Evolutionary conservation across 78 protist species (phyloP), one percentile per base, ranked within the genome.

Genomic region (Dictyostelium brefeldianum): DNA sequence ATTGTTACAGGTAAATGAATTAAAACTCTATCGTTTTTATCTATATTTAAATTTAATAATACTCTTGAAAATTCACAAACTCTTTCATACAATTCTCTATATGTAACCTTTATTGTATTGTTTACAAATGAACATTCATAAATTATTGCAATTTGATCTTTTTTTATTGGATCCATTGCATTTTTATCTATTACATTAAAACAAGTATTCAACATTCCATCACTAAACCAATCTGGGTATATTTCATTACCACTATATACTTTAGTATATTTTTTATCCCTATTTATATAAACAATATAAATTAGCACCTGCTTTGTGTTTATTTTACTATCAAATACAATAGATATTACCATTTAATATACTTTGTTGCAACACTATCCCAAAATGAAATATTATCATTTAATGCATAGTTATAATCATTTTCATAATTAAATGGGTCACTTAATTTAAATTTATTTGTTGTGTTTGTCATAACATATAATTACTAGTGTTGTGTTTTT

Each of bases 1-100:
- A 83, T 51, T 15, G 85, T 41, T 96, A 93, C 98, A n/a, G 99
- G 96, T 96, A 98, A 79, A 92, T 96, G 98, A 54, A 98, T 96
- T 41, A 89, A 53, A 41, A 98, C 99, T 27, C 80, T 79, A 81
- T 98, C 98, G 29, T 98, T 98, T 56, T 90, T 83, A 51, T 51
- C 1, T 46, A 97, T 94, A n/a, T 97, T 98, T 18, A 69, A 18
- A 22, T 80, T 46, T 96, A 75, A 91, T 36, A 97, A 70, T 82
- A 93, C 96, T 83, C 93, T 96, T 15, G 98, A 96, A 50, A 96
- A n/a, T 27, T 22, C 62, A 43, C 95, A 83, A 27, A 96, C 97
- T 36, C 95, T 43, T 25, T 81, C 62, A n/a, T 56, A 48, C 18
- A 81, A 25, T 47, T 81, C 47, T 15, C 5, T 20, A 36, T 70